These are phyloP conservation scores for Peronospora belbahrii DNA, from an alignment of 352 stramenopile genomes.

Conservation along the genomic window DNA sequence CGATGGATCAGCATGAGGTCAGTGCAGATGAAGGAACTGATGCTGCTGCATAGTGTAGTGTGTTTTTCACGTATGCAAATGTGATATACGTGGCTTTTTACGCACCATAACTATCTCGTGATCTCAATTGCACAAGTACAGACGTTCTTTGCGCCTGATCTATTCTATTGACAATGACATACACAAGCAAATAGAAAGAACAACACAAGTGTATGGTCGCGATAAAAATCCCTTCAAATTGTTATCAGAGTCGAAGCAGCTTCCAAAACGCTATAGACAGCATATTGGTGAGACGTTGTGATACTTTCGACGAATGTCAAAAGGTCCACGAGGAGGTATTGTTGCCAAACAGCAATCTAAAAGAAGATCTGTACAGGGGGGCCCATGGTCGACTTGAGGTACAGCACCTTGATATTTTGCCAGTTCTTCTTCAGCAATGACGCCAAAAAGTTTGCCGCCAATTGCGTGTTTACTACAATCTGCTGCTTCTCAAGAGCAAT, in stretches of 20 bases:
- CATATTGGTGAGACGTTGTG: constrained; percentile 5
- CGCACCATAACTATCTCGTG: neutral
- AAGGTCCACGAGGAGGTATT: constrained; percentile 2
- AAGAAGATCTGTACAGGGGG: constrained; percentile 99
- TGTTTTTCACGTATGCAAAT: constrained; percentile 18
- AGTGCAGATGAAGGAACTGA: constrained; percentile 6
- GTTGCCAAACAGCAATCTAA: constrained; percentile 58
- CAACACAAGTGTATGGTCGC: constrained; percentile 14
- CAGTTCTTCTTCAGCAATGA: constrained; percentile 99
- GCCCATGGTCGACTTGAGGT: constrained; percentile 99
- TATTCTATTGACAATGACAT: neutral
- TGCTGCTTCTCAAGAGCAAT: constrained; percentile 91
- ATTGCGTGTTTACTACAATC: constrained; percentile 97
- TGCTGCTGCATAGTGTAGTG: neutral
- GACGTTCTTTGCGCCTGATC: neutral
- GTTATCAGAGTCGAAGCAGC: constrained; percentile 34
- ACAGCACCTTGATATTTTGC: constrained; percentile 99
- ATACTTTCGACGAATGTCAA: neutral
- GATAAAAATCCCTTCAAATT: constrained; percentile 34
- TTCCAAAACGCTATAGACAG: constrained; percentile 16
- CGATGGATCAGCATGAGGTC: constrained; percentile 6
- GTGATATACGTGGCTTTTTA: constrained; percentile 22
- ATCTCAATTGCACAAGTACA: neutral
- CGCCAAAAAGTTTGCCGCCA: constrained; percentile 98
- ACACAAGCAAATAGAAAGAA: neutral